Percentiles rank a stretch among this genome's conserved stretches.
phyloP scores from a whole-genome alignment of 331 rosid genomes.

The Rosa hybrid region DNA sequence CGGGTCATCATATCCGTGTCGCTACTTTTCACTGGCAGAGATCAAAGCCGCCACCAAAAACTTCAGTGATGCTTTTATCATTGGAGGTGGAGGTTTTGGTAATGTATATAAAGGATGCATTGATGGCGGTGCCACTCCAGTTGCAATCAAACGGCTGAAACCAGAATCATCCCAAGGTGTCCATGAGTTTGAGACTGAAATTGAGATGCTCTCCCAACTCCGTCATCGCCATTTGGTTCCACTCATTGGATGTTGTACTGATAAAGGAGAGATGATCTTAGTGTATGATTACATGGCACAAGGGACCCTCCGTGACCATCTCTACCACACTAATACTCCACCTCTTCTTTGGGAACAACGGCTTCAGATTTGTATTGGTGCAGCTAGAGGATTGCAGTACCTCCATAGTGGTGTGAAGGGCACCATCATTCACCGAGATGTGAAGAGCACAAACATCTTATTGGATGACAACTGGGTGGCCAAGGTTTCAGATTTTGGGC shows the following conservation, averaged over 20 bases:
- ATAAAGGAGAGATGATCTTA: slow-evolving; percentile 23
- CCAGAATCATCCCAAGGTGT: slow-evolving; percentile 20
- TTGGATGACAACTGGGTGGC: slow-evolving; percentile 40
- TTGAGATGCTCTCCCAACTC: slow-evolving; percentile 29
- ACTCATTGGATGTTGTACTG: slow-evolving; percentile 17
- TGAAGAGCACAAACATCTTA: slow-evolving; percentile 18
- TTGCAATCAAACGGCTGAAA: slow-evolving; percentile 20
- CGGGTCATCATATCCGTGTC: slow-evolving; percentile 18
- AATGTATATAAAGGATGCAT: slow-evolving; percentile 11
- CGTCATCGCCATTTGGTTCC: slow-evolving; percentile 27
- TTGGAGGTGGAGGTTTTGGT: slow-evolving; percentile 23
- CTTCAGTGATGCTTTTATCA: not conserved
- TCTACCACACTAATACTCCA: slow-evolving; percentile 12
- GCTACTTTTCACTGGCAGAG: slow-evolving; percentile 12
- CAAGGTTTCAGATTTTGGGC: slow-evolving; percentile 69
- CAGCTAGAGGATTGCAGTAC: slow-evolving; percentile 31
- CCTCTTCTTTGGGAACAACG: slow-evolving; percentile 30
- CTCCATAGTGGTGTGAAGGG: slow-evolving; percentile 22
- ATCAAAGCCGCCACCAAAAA: not conserved
- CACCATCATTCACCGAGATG: slow-evolving; percentile 37
- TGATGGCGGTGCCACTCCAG: not conserved
- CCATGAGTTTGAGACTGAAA: slow-evolving; percentile 22
- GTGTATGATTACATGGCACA: slow-evolving; percentile 23
- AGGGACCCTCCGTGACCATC: slow-evolving; percentile 24
- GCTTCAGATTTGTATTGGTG: slow-evolving; percentile 23